These are phyloP conservation scores for Fusarium brachygibbosum DNA, from an alignment of 2,329 filamentous ascomycete genomes.

Conservation along the genomic window DNA sequence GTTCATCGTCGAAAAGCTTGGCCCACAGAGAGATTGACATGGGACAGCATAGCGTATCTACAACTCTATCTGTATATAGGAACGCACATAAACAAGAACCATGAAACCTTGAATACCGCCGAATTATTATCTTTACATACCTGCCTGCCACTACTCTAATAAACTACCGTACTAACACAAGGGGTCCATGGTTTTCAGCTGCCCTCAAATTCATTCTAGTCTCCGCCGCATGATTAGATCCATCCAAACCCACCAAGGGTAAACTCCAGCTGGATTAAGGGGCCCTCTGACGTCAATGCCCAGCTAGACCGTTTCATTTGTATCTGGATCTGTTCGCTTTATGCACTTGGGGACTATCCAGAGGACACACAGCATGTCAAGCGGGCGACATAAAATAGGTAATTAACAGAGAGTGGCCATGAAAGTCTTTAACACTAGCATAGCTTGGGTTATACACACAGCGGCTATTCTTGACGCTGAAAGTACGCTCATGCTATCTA, in stretches of 20 bases:
- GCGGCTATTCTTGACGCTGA: slow-evolving; percentile 1
- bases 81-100: background rate
- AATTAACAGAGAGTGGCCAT: slow-evolving; percentile 20
- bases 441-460: slow-evolving; percentile 6
- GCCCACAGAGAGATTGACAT: slow-evolving; percentile 2
- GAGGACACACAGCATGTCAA: background rate
- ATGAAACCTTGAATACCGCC: background rate
- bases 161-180: background rate
- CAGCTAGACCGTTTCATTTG: slow-evolving; percentile 5
- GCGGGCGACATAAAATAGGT: background rate
- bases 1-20: slow-evolving; percentile 12
- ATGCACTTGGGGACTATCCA: background rate
- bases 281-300: slow-evolving; percentile 43
- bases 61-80: background rate
- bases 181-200: background rate
- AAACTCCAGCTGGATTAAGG: slow-evolving; percentile 16
- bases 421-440: slow-evolving; percentile 8
- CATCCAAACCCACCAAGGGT: slow-evolving; percentile 9
- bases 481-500: slow-evolving; percentile 5
- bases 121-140: background rate
- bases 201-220: background rate
- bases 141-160: background rate
- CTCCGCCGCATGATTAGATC: slow-evolving; percentile 19
- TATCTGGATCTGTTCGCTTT: slow-evolving; percentile 3
- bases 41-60: background rate